Evolutionary conservation across 441 rosid genomes (phyloP).

Genomic region (Populus trichocarpa): DNA sequence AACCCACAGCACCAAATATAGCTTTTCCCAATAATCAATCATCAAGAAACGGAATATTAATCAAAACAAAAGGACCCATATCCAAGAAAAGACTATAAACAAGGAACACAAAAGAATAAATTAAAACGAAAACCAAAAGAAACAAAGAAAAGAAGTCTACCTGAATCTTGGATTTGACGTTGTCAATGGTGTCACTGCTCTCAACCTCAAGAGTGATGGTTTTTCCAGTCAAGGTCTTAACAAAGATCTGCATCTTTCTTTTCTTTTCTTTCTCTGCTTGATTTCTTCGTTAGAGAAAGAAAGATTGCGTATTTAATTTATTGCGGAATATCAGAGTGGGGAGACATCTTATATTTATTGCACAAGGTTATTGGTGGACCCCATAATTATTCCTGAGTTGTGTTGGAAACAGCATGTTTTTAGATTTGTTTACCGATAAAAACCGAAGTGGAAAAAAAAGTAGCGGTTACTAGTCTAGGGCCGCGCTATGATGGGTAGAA

Average conservation of each 20-base stretch:
- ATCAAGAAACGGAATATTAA: not conserved
- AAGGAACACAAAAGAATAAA: not conserved
- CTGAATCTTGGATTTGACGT: conserved; percentile 90
- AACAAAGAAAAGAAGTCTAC: conserved; percentile 12
- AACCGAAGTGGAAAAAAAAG: no score
- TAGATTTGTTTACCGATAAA: not conserved
- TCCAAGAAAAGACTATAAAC: not conserved
- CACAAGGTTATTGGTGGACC: not conserved
- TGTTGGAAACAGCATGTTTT: not conserved
- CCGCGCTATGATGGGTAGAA: no score
- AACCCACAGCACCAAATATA: conserved; percentile 6
- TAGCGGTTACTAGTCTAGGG: no score
- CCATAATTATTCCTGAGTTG: not conserved
- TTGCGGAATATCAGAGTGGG: no score
- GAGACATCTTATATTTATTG: no score
- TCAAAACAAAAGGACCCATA: not conserved
- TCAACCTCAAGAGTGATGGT: no score
- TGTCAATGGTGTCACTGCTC: conserved; percentile 86
- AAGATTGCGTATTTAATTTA: not conserved
- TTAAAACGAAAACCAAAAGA: not conserved
- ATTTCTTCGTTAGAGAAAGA: not conserved
- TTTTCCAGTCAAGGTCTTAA: conserved; percentile 82
- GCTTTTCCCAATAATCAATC: not conserved
- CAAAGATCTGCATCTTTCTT: conserved; percentile 76
- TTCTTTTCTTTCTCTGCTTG: not conserved